Evolutionary conservation across 2,329 filamentous ascomycete genomes (phyloP).

Genomic region (Endothia cerciana): DNA sequence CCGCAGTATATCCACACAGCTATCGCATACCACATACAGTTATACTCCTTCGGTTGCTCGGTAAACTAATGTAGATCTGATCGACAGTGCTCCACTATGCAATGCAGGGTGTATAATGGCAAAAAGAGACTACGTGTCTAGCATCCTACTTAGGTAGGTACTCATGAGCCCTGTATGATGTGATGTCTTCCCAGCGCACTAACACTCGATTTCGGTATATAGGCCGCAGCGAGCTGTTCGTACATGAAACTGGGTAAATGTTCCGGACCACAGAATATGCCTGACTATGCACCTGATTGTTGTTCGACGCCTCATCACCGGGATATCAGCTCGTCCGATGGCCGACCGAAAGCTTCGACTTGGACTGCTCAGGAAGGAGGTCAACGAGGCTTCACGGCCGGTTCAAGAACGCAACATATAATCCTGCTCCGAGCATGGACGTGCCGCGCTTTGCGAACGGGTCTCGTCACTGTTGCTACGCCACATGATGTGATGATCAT

Average conservation of each 20-base stretch:
- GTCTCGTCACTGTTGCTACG: not conserved
- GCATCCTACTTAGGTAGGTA: constrained; percentile 10
- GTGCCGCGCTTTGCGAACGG: not conserved
- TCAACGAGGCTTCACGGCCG: not conserved
- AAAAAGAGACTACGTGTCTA: constrained; percentile 1
- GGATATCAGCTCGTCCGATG: constrained; percentile 3
- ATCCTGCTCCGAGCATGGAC: not conserved
- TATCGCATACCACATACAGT: not conserved
- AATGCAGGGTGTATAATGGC: not conserved
- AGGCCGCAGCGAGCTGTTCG: not conserved
- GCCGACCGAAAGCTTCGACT: not conserved
- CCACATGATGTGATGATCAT: not conserved
- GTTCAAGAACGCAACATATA: not conserved
- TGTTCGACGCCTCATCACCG: constrained; percentile 10
- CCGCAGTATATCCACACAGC: not conserved
- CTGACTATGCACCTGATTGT: not conserved
- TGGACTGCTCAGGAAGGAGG: constrained; percentile 14
- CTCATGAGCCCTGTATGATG: not conserved
- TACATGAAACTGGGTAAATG: not conserved
- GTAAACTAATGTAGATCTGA: constrained; percentile 11
- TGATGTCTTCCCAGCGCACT: not conserved
- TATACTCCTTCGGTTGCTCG: not conserved
- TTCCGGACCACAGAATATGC: constrained; percentile 1
- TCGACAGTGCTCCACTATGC: constrained; percentile 4
- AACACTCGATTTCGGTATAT: not conserved